Percentiles rank a stretch among this genome's conserved stretches.
phyloP scores from a whole-genome alignment of 345 rosid genomes.

The Syzygium grande region DNA sequence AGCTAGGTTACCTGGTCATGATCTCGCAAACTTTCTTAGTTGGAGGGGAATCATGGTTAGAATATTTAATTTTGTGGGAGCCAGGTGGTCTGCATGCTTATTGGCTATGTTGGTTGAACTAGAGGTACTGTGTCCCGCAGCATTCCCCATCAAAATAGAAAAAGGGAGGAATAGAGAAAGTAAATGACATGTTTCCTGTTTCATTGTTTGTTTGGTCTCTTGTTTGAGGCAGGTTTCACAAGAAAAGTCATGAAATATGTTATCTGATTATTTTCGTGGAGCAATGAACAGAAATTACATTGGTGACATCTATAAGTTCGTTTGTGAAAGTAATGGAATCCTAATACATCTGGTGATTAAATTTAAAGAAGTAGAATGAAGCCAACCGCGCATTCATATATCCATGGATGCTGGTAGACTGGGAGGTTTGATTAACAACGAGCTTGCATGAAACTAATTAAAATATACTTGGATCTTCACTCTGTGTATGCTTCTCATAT shows the following conservation, averaged over 20 bases:
- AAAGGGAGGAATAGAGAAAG: background rate
- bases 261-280: background rate
- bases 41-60: background rate
- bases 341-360: background rate
- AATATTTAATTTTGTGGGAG: background rate
- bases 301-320: background rate
- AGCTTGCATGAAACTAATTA: background rate
- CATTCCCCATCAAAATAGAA: background rate
- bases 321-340: background rate
- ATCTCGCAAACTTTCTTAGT: background rate
- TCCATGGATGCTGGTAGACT: no score
- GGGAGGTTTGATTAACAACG: no score
- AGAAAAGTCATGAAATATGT: background rate
- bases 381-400: background rate
- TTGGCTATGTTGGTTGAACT: background rate
- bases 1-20: background rate
- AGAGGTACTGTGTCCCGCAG: background rate
- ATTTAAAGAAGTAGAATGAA: background rate
- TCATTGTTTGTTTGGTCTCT: background rate
- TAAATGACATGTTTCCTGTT: background rate
- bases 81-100: background rate
- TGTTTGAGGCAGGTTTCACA: background rate
- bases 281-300: background rate
- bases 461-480: background rate
- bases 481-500: background rate